Conservation (phyloP, 495 filamentous ascomycete genomes). For the Niebla homalea region DNA sequence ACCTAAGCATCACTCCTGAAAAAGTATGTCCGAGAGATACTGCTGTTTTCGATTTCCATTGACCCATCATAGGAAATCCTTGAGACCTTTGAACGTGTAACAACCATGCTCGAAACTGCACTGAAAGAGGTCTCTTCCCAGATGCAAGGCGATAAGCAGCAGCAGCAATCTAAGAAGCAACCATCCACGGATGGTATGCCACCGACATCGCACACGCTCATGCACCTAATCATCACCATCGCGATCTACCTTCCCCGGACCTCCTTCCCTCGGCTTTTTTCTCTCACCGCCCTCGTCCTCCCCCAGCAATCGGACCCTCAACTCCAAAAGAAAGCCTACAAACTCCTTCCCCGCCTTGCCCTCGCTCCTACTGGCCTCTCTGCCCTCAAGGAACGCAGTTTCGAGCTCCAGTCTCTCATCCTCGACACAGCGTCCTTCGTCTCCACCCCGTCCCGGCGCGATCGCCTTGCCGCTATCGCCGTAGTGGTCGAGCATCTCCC, state of each 20-base stretch:
- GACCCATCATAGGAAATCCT: constrained; percentile 48
- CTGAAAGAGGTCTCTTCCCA: constrained; percentile 45
- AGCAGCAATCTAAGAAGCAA: constrained; percentile 46
- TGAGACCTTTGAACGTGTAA: constrained; percentile 76
- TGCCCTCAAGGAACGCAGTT: constrained; percentile 57
- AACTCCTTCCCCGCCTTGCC: constrained; percentile 79
- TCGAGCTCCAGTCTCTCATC: constrained; percentile 66
- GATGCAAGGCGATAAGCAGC: constrained; percentile 42
- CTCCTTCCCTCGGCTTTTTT: constrained; percentile 69
- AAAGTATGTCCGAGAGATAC: constrained; percentile 26
- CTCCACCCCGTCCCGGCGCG: constrained; percentile 66
- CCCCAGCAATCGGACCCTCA: constrained; percentile 63
- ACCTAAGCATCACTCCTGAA: constrained; percentile 71
- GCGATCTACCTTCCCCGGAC: constrained; percentile 80
- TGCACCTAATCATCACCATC: constrained; percentile 91
- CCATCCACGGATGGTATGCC: constrained; percentile 61
- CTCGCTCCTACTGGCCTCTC: constrained; percentile 58
- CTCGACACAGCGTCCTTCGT: constrained; percentile 66
- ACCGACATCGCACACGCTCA: constrained; percentile 85
- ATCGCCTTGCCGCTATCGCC: constrained; percentile 71
- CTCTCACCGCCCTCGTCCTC: constrained; percentile 67
- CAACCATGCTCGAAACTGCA: constrained; percentile 63
- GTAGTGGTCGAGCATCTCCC: constrained; percentile 67
- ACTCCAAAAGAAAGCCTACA: constrained; percentile 99
- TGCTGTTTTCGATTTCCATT: neutral